Percentiles rank a stretch among this genome's conserved stretches.
phyloP scores from a whole-genome alignment of 768 basidiomycete species.

The Rhodotorula sphaerocarpa region DNA sequence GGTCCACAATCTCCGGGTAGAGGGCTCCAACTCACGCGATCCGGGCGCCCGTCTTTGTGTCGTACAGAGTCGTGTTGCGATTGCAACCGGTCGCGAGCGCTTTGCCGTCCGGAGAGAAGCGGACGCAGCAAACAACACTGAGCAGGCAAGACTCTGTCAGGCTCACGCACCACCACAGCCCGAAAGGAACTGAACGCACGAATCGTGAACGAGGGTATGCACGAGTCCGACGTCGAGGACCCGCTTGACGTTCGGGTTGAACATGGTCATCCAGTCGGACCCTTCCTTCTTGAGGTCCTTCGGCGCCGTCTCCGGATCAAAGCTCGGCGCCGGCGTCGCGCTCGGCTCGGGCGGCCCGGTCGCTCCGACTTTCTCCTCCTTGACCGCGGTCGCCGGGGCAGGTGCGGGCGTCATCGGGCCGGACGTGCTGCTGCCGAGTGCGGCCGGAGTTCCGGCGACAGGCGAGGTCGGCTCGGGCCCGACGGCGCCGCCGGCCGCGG shows the following conservation, averaged over 20 bases:
- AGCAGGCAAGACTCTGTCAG: not conserved
- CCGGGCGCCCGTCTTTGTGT: conserved; percentile 75
- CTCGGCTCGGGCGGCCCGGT: conserved; percentile 14
- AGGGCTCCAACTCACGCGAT: conserved; percentile 67
- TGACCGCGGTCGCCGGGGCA: not conserved
- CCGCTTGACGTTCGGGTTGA: conserved; percentile 70
- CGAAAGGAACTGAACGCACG: conserved; percentile 47
- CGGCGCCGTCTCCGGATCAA: conserved; percentile 45
- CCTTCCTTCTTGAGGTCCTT: conserved; percentile 57
- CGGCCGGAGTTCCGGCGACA: no score
- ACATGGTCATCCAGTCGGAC: conserved; percentile 78
- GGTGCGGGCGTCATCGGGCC: not conserved
- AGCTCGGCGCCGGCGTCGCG: conserved; percentile 37
- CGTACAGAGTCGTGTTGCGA: conserved; percentile 87
- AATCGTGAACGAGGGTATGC: conserved; percentile 84
- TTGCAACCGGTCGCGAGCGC: conserved; percentile 93
- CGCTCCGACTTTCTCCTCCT: conserved; percentile 13
- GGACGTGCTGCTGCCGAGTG: conserved; percentile 10
- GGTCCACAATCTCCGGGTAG: no score
- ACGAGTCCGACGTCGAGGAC: conserved; percentile 69
- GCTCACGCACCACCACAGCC: not conserved
- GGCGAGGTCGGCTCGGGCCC: conserved; percentile 30
- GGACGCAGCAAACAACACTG: conserved; percentile 79
- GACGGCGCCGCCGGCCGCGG: no score
- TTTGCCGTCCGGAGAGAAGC: conserved; percentile 89